phyloP scores from a whole-genome alignment of 805 yeast species.

The Saturnispora bothae region DNA sequence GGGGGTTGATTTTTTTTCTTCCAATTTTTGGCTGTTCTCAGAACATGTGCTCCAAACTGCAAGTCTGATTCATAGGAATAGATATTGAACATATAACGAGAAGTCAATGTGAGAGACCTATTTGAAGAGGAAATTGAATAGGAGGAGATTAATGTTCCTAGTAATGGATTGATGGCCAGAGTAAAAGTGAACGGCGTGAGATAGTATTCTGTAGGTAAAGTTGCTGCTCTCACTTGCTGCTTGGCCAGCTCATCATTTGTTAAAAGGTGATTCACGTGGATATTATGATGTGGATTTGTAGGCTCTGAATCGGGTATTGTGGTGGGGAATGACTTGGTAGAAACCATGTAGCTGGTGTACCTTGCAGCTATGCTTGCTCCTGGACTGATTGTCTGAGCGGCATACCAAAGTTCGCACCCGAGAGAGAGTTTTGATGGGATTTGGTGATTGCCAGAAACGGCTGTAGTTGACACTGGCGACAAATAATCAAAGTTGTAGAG shows the following conservation, averaged over 20 bases:
- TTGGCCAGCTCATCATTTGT: conserved; percentile 7
- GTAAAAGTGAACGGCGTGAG: conserved; percentile 75
- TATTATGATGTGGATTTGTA: conserved; percentile 4
- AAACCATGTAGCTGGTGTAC: conserved; percentile 54
- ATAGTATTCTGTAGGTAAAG: background rate
- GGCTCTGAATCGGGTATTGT: background rate
- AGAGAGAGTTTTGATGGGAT: conserved; percentile 42
- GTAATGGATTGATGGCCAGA: conserved; percentile 72
- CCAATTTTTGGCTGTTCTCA: conserved; percentile 32
- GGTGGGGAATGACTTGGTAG: background rate
- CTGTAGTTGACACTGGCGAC: conserved; percentile 3
- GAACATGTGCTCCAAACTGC: conserved; percentile 77
- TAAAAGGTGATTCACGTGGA: conserved; percentile 5
- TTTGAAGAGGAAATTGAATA: conserved; percentile 45
- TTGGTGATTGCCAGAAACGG: conserved; percentile 1
- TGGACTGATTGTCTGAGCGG: conserved; percentile 73
- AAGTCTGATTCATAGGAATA: conserved; percentile 85
- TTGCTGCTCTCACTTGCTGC: conserved; percentile 2
- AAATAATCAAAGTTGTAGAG: conserved; percentile 50
- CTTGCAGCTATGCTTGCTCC: conserved; percentile 80
- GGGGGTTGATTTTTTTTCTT: background rate
- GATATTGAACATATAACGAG: conserved; percentile 80
- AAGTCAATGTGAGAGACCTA: conserved; percentile 45
- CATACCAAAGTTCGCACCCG: conserved; percentile 88
- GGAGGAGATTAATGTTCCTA: conserved; percentile 83